Conservation (phyloP, 352 stramenopile species). For the Globisporangium recalcitrans region DNA sequence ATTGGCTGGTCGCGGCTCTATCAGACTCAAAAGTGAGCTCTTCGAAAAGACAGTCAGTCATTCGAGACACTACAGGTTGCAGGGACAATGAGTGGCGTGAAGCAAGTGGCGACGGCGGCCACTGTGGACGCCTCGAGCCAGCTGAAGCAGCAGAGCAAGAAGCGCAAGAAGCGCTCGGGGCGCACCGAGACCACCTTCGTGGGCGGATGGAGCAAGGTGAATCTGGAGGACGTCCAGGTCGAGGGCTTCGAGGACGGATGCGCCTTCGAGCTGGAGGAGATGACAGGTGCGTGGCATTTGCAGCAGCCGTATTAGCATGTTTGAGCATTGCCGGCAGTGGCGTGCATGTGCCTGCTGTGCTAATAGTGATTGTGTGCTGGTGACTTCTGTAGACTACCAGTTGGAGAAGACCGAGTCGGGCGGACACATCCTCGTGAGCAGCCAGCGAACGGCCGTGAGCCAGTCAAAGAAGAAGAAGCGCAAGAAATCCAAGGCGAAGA, state of each 20-base stretch:
- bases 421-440: constrained; percentile 48
- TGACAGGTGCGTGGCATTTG: constrained; percentile 43
- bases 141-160: constrained; percentile 37
- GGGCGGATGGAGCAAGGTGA: constrained; percentile 55
- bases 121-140: background rate
- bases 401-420: constrained; percentile 51
- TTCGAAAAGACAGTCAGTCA: background rate
- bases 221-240: constrained; percentile 70
- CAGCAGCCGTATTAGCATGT: background rate
- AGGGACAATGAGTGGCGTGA: constrained; percentile 10
- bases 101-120: constrained; percentile 8
- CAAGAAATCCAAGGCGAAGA: constrained; percentile 39
- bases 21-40: constrained; percentile 1
- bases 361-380: background rate
- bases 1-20: constrained; percentile 26
- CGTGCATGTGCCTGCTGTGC: background rate
- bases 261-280: constrained; percentile 79
- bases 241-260: constrained; percentile 84
- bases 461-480: constrained; percentile 52
- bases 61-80: background rate
- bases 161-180: constrained; percentile 54
- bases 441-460: constrained; percentile 15
- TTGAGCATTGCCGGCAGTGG: background rate
- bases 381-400: constrained; percentile 40
- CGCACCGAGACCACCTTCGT: constrained; percentile 7